Evolutionary conservation across 1,284 basidiomycete species (phyloP), one percentile per base, ranked within the genome.

Genomic region (Rhodotorula sp.): DNA sequence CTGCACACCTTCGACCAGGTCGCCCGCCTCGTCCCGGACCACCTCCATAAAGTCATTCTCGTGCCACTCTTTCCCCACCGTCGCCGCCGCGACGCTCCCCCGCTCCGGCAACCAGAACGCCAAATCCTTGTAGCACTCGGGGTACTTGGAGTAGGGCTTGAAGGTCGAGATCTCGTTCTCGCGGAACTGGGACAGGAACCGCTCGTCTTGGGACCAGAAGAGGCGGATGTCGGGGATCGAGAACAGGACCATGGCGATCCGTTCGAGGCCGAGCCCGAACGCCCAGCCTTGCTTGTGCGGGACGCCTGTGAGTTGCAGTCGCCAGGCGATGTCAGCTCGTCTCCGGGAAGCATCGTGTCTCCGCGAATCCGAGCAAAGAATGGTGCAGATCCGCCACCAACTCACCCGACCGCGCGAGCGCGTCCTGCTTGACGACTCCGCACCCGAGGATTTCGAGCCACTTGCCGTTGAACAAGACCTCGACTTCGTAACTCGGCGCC

Each of bases 191-290:
- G 86, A 85, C 47, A 91, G 82, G 85, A 99, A 99, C 15, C 95
- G 89, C 26, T 85, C 78, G 79, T 99, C 97, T 63, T 84, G 82
- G 3, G 94, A 95, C 97, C 97, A 99, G 85, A 99, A 99, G 19
- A 99, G 85, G n/a, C 97, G 91, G 79, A 99, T 99, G 80, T 99
- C 97, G 5, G 95, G 97, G 68, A 99, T 97, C 23, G 89, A 90
- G 83, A 91, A 99, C 64, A 99, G 87, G 72, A 99, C 89, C 97
- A 99, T 99, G 45, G 95, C 94, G 76, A 99, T 97, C 34, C 97
- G 88, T 80, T 99, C 97, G 58, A 99, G 86, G 10, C 97, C 97
- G 50, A 99, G 88, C 21, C 97, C 97, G 78, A 98, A 99, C 0
- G 97, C 97, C 97, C 97, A 99, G 34, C 94, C 94, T 73, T 93